A percentile compares a stretch with the other conserved stretches of the same genome.
Evolutionary conservation across 2,329 filamentous ascomycete genomes (phyloP).

Genomic region (Cordyceps sp.): DNA sequence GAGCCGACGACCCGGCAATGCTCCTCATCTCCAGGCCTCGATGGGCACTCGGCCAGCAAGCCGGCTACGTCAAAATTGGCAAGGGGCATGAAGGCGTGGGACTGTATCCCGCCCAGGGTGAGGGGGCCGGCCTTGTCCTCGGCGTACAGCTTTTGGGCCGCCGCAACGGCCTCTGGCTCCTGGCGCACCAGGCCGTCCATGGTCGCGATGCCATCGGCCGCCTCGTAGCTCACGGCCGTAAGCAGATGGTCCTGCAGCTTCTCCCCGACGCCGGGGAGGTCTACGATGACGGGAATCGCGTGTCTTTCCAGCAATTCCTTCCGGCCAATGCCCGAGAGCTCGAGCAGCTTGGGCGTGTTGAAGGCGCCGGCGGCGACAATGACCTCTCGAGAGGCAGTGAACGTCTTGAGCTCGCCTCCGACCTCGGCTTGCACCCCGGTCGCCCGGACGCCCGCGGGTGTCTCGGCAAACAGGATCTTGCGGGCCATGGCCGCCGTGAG

Average conservation of each 20-base stretch:
- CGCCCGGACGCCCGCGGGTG: too few species aligned
- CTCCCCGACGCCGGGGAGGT: constrained; percentile 27
- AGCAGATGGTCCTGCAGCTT: constrained; percentile 30
- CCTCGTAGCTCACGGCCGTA: too few species aligned
- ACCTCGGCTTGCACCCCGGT: too few species aligned
- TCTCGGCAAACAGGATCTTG: constrained; percentile 11
- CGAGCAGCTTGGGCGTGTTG: constrained; percentile 40
- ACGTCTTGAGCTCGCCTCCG: too few species aligned
- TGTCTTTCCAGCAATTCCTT: constrained; percentile 17
- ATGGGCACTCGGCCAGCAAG: too few species aligned
- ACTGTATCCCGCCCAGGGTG: too few species aligned
- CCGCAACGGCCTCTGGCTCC: constrained; percentile 11
- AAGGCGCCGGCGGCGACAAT: constrained; percentile 41
- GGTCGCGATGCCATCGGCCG: constrained; percentile 21
- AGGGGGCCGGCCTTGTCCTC: too few species aligned
- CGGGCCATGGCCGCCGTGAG: constrained; percentile 13
- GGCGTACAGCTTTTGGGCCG: too few species aligned
- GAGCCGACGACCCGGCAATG: too few species aligned
- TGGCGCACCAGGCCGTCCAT: constrained; percentile 22
- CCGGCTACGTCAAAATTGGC: too few species aligned
- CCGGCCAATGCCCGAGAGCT: constrained; percentile 43
- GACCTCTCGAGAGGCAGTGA: constrained; percentile 32
- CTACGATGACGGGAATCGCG: constrained; percentile 19
- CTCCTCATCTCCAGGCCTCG: too few species aligned
- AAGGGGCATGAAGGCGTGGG: too few species aligned